Evolutionary conservation across 2,329 filamentous ascomycete species (phyloP).

Genomic region (Aotearoamyces nothofagi): DNA sequence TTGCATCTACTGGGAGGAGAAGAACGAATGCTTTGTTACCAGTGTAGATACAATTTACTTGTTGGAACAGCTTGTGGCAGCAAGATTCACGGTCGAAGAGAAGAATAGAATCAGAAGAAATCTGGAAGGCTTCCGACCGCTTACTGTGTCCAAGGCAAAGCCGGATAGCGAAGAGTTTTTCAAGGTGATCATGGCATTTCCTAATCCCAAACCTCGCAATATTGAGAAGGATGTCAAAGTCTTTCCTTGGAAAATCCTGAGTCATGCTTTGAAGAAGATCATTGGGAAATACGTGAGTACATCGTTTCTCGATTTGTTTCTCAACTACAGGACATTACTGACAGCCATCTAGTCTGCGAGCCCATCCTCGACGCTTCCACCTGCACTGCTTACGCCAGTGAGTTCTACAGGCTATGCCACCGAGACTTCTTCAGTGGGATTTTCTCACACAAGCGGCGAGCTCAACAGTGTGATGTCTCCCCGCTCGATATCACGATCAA

Average conservation of each 20-base stretch:
- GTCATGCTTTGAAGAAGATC: constrained; percentile 86
- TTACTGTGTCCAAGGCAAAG: constrained; percentile 89
- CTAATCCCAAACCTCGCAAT: constrained; percentile 85
- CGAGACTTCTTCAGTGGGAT: constrained; percentile 13
- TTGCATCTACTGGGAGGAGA: constrained; percentile 95
- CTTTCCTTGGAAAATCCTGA: constrained; percentile 88
- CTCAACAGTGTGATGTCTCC: constrained; percentile 16
- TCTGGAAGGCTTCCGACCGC: constrained; percentile 80
- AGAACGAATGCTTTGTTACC: constrained; percentile 80
- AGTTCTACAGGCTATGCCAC: constrained; percentile 18
- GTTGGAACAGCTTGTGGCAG: constrained; percentile 77
- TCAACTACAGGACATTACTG: constrained; percentile 3
- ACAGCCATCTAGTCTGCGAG: constrained; percentile 16
- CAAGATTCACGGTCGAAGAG: constrained; percentile 86
- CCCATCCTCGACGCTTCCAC: constrained; percentile 18
- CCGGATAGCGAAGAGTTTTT: constrained; percentile 92
- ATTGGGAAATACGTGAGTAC: constrained; percentile 72
- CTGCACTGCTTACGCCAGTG: constrained; percentile 17
- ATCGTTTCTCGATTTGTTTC: not conserved
- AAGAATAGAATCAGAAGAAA: constrained; percentile 97
- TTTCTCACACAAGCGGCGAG: constrained; percentile 15
- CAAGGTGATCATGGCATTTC: constrained; percentile 97
- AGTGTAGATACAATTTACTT: constrained; percentile 94
- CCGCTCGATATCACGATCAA: constrained; percentile 16
- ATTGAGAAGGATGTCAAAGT: constrained; percentile 99